These are phyloP conservation scores for Penicillium polonicum DNA, from an alignment of 2,329 filamentous ascomycete species.

Conservation along the genomic window DNA sequence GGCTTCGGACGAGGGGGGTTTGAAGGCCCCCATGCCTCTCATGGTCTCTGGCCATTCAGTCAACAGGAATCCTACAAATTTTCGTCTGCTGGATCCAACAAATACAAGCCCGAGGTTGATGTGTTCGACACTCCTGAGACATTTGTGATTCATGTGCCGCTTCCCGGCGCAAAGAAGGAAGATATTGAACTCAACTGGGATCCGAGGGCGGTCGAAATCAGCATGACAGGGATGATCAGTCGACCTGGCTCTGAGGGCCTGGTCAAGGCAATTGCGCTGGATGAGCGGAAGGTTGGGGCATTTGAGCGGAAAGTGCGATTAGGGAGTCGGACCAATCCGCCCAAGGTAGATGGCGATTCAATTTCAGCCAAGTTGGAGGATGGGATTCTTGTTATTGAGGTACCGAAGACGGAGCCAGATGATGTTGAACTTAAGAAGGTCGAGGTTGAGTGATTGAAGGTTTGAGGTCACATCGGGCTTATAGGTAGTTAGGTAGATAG, in stretches of 20 bases:
- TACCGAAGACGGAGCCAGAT: not conserved
- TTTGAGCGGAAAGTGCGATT: not conserved
- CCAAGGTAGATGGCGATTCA: not conserved
- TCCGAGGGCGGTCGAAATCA: not conserved
- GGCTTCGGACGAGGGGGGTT: not conserved
- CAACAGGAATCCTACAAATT: not conserved
- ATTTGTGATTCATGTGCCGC: not conserved
- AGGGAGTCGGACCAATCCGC: not conserved
- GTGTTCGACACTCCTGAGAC: not conserved
- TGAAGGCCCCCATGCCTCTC: not conserved
- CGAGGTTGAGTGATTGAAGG: not conserved
- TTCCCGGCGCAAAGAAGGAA: not conserved
- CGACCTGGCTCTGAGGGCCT: not conserved
- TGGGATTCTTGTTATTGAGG: not conserved
- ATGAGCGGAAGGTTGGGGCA: not conserved
- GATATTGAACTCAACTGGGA: not conserved
- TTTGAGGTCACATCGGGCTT: not conserved
- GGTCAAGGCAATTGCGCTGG: not conserved
- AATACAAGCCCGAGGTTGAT: not conserved
- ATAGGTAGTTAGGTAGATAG: not conserved
- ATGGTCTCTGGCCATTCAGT: not conserved
- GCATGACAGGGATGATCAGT: not conserved
- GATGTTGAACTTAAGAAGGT: not conserved
- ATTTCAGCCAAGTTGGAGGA: not conserved
- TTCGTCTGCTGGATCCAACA: not conserved